A percentile compares a stretch with the other conserved stretches of the same genome.
These are phyloP conservation scores for Fraxinus paxiana DNA, from an alignment of 305 asterid species.

Conservation along the genomic window DNA sequence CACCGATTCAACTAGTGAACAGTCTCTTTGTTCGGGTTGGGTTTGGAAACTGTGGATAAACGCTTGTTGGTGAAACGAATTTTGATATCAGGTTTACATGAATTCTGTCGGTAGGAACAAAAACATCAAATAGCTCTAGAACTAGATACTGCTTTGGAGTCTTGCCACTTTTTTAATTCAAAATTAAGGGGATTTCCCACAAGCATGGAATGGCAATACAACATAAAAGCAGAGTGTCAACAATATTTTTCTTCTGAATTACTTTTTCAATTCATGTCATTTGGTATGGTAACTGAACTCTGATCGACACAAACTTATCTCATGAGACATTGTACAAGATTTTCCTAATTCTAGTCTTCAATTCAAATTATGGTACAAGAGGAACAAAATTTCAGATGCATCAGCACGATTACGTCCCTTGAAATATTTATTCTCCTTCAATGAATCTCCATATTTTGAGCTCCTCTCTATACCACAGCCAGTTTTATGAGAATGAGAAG, in stretches of 20 bases:
- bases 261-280: background rate
- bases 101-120: background rate
- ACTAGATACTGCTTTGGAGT: background rate
- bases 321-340: background rate
- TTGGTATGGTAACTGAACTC: background rate
- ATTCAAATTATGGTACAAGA: background rate
- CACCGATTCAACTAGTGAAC: background rate
- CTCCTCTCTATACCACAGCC: background rate
- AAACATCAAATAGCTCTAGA: background rate
- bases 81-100: background rate
- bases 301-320: background rate
- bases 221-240: conserved; percentile 1
- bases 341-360: conserved; percentile 7
- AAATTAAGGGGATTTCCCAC: background rate
- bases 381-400: background rate
- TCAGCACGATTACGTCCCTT: background rate
- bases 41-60: background rate
- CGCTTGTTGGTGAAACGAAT: background rate
- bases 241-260: background rate
- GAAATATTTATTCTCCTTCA: background rate
- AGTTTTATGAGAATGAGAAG: background rate
- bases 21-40: background rate
- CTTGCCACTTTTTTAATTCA: background rate
- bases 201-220: background rate
- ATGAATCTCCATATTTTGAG: background rate